These are phyloP conservation scores for Clathrus columnatus DNA, from an alignment of 768 basidiomycete genomes.

Conservation along the genomic window DNA sequence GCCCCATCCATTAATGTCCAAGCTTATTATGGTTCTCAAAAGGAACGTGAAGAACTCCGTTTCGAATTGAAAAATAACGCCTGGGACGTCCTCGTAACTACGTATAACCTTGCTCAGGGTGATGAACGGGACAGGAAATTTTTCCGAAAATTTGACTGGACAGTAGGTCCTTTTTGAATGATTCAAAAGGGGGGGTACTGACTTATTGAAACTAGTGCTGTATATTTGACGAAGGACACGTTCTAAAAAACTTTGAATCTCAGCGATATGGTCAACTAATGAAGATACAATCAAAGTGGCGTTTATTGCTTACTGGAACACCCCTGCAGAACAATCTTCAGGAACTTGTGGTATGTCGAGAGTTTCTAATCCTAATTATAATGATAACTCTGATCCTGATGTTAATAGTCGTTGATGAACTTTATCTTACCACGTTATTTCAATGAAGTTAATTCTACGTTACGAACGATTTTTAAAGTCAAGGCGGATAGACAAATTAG, in stretches of 20 bases:
- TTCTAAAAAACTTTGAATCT: conserved; percentile 96
- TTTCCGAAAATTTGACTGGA: conserved; percentile 84
- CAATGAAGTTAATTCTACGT: conserved; percentile 56
- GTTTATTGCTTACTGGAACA: conserved; percentile 88
- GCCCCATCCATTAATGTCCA: conserved; percentile 78
- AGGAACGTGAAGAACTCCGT: conserved; percentile 68
- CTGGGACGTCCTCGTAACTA: conserved; percentile 93
- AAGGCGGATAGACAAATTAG: conserved; percentile 87
- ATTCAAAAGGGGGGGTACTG: not conserved
- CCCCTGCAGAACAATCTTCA: conserved; percentile 90
- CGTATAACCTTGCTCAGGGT: conserved; percentile 90
- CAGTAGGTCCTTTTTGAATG: conserved; percentile 45
- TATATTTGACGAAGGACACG: conserved; percentile 95
- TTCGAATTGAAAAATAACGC: conserved; percentile 59
- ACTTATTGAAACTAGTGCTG: conserved; percentile 49
- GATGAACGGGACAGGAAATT: conserved; percentile 85
- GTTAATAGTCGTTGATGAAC: conserved; percentile 81
- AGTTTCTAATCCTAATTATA: not conserved
- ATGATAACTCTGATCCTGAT: not conserved
- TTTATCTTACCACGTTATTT: conserved; percentile 95
- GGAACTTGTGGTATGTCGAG: conserved; percentile 73
- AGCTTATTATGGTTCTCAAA: conserved; percentile 91
- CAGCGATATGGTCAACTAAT: conserved; percentile 88
- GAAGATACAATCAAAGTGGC: conserved; percentile 80
- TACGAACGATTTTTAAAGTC: conserved; percentile 95